Conservation (phyloP, 1,284 basidiomycete species). For the Acaromyces ingoldii region DNA sequence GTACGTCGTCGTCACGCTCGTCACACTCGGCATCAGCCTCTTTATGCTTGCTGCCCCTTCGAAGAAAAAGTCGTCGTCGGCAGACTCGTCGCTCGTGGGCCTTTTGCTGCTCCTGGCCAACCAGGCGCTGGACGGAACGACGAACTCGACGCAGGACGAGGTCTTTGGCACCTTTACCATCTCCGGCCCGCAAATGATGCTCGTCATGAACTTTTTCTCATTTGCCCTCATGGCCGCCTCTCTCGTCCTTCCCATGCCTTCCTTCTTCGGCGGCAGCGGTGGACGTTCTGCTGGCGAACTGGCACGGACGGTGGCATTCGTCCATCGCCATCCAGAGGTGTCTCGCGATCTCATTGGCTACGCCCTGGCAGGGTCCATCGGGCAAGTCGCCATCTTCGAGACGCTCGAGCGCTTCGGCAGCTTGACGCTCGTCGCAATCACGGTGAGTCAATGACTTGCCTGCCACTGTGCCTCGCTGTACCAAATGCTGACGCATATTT, state of each 20-base stretch:
- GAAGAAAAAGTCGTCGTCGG: constrained; percentile 49
- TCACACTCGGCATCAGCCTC: constrained; percentile 85
- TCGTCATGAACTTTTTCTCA: constrained; percentile 81
- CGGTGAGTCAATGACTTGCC: constrained; percentile 19
- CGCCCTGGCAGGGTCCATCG: constrained; percentile 82
- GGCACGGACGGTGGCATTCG: constrained; percentile 56
- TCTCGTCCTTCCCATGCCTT: constrained; percentile 65
- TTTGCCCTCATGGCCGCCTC: constrained; percentile 28
- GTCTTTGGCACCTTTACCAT: constrained; percentile 71
- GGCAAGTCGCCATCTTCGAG: constrained; percentile 97
- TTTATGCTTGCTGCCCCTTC: constrained; percentile 75
- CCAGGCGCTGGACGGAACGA: constrained; percentile 83
- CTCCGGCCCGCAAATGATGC: constrained; percentile 98
- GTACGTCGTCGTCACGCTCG: constrained; percentile 54
- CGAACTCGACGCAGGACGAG: constrained; percentile 97
- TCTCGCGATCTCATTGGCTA: constrained; percentile 74
- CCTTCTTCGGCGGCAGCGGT: constrained; percentile 45
- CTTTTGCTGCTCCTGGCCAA: constrained; percentile 74
- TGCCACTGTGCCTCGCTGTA: background rate
- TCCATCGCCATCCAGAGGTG: constrained; percentile 73
- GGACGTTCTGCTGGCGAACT: constrained; percentile 11
- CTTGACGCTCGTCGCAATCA: constrained; percentile 61
- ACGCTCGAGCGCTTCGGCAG: constrained; percentile 93
- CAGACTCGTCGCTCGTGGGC: constrained; percentile 29
- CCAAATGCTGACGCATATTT: background rate